A percentile compares a stretch with the other conserved stretches of the same genome.
phyloP scores from a whole-genome alignment of 192 early-diverging fungal genomes.

The Dispira parvispora region DNA sequence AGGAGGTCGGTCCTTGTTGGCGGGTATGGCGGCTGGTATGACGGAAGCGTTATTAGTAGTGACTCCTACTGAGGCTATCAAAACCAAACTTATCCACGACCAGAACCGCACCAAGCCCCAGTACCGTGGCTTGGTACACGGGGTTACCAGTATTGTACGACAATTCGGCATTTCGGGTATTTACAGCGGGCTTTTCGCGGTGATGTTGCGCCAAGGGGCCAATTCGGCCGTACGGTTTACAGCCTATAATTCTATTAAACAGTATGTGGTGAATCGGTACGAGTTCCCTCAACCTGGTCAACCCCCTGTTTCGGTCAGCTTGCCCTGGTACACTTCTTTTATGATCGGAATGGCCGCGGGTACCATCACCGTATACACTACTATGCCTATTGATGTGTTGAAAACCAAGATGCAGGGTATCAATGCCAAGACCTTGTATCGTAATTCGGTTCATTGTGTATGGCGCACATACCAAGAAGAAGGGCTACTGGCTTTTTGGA shows the following conservation, averaged over 20 bases:
- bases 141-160: slow-evolving; percentile 41
- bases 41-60: slow-evolving; percentile 79
- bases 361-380: slow-evolving; percentile 84
- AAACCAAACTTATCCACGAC: slow-evolving; percentile 92
- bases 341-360: slow-evolving; percentile 71
- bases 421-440: slow-evolving; percentile 47
- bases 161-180: slow-evolving; percentile 64
- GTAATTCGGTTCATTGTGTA: slow-evolving; percentile 53
- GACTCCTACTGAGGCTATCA: slow-evolving; percentile 89
- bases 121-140: slow-evolving; percentile 69
- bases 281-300: slow-evolving; percentile 3
- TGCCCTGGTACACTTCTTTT: slow-evolving; percentile 44
- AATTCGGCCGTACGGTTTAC: slow-evolving; percentile 88
- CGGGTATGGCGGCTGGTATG: slow-evolving; percentile 76
- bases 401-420: slow-evolving; percentile 94
- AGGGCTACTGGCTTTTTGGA: slow-evolving; percentile 79
- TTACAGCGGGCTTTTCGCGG: slow-evolving; percentile 80
- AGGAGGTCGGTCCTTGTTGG: slow-evolving; percentile 46
- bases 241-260: slow-evolving; percentile 65
- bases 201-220: slow-evolving; percentile 89
- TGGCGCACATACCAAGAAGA: slow-evolving; percentile 53
- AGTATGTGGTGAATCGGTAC: slow-evolving; percentile 16
- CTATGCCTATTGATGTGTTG: slow-evolving; percentile 95
- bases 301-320: slow-evolving; percentile 15
- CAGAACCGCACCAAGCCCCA: slow-evolving; percentile 48